Evolutionary conservation across 148 eudicot species (phyloP), one percentile per base, ranked within the genome.

Genomic region (Fagopyrum tataricum): DNA sequence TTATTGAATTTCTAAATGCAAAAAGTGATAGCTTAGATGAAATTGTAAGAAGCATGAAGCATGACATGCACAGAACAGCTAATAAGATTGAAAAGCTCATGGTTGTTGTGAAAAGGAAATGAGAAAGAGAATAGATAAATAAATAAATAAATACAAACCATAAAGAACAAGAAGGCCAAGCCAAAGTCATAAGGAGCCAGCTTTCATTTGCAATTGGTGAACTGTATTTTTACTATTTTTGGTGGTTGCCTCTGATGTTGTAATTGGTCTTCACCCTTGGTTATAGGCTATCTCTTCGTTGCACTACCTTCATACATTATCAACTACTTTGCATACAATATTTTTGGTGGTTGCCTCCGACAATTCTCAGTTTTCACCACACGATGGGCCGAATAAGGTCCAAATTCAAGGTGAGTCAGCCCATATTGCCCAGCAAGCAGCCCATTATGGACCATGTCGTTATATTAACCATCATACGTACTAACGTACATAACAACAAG

Each of bases 181-280:
- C 68, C 44, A 64, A 14, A 37, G 43, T 3, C 68, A 64, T 43
- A 31, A 64, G 43, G 43, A 64, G 68, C 68, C 68, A 64, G 68
- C 68, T 12, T 37, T 64, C 20, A 31, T 64, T 64, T 37, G 44
- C 68, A 26, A 37, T 6, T 64, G 43, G 43, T 64, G 68, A 64
- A 64, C 68, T 37, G 68, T 42, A 64, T 14, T 64, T 64, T 64
- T 0, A 43, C 43, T 42, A 64, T 14, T 64, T 64, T 64, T 3
- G 68, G 68, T 59, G 41, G 24, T 59, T 26, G 67, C 39, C 26
- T 52, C 7, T 56, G 62, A 8, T 56, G 11, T 64, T 64, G 68
- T 64, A n/a, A 64, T n/a, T 31, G 44, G 43, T 31, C 37, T 64
- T 37, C 43, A 64, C 10, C 39, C 42, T 64, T 5, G 31, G 68